Conservation (phyloP, 1,284 basidiomycete species). For the Chondrostereum purpureum region DNA sequence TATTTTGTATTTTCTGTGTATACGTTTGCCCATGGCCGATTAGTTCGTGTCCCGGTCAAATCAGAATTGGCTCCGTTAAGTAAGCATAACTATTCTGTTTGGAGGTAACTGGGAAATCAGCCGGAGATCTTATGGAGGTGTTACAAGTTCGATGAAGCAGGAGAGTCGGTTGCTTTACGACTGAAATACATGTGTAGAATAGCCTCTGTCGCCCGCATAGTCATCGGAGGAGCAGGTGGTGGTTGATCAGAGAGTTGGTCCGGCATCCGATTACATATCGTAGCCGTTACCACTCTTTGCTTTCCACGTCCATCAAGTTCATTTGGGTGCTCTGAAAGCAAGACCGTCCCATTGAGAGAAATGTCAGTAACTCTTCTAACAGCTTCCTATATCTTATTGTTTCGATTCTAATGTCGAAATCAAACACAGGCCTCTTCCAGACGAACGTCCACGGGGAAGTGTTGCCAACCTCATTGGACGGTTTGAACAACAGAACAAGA, state of each 20-base stretch:
- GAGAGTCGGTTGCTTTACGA: too few relatives aligned
- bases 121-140: too few relatives aligned
- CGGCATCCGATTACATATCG: background rate
- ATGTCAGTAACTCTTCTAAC: background rate
- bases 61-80: too few relatives aligned
- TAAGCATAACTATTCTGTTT: too few relatives aligned
- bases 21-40: too few relatives aligned
- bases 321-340: too few relatives aligned
- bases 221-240: background rate
- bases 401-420: conserved; percentile 7
- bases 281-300: background rate
- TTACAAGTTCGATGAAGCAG: too few relatives aligned
- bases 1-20: too few relatives aligned
- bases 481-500: conserved; percentile 57
- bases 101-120: too few relatives aligned
- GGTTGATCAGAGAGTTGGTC: background rate
- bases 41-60: too few relatives aligned
- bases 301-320: background rate
- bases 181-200: too few relatives aligned
- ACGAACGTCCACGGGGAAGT: conserved; percentile 73
- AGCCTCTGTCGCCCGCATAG: background rate
- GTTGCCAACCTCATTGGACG: conserved; percentile 80
- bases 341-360: too few relatives aligned
- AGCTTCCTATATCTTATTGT: background rate
- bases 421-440: conserved; percentile 62